Evolutionary conservation across 352 stramenopile species (phyloP), one percentile per base, ranked within the genome.

Genomic region (Saprolegnia parasitica): DNA sequence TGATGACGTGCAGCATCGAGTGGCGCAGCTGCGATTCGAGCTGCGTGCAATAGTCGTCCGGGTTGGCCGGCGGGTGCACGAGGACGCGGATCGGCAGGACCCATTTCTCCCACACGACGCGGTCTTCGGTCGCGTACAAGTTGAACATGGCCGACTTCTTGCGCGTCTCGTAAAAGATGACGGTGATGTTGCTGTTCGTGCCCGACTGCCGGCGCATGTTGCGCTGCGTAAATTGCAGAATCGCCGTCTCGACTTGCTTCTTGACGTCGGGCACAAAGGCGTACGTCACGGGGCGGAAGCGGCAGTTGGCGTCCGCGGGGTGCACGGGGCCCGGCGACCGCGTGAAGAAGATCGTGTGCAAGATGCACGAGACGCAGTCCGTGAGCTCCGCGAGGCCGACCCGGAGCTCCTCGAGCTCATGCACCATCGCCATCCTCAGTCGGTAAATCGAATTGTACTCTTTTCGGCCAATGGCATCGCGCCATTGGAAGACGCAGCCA

Each of bases 31-130:
- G 62, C 42, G 20, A 57, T 21, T 68, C 62, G 32, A 68, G 62
- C 23, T 57, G 40, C 20, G n/a, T 68, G 50, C 45, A 47, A 47
- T 68, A 68, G 18, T 68, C 62, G 26, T 68, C 62, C 11, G 46
- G 62, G 37, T 68, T 68, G 20, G 62, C 39, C 11, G 32, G 50
- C 23, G 62, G 62, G 47, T 68, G 62, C 0, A 68, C 62, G 32
- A 68, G 50, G n/a, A 93, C 79, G 32, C 75, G 82, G 20, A 93
- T 72, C 0, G 86, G 86, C 54, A 93, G 49, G 39, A 90, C 72
- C 86, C 86, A 93, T 67, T 94, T 91, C 68, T 94, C 86, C 67
- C 89, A 94, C n/a, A 88, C 74, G 45, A 87, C 78, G 72, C 91
- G 91, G 72, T 91, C 86, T 74, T 94, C 86, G 46, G 90, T 94